A percentile compares a stretch with the other conserved stretches of the same genome.
Conservation (phyloP, 352 stramenopile genomes). For the Phytophthora nicotianae region DNA sequence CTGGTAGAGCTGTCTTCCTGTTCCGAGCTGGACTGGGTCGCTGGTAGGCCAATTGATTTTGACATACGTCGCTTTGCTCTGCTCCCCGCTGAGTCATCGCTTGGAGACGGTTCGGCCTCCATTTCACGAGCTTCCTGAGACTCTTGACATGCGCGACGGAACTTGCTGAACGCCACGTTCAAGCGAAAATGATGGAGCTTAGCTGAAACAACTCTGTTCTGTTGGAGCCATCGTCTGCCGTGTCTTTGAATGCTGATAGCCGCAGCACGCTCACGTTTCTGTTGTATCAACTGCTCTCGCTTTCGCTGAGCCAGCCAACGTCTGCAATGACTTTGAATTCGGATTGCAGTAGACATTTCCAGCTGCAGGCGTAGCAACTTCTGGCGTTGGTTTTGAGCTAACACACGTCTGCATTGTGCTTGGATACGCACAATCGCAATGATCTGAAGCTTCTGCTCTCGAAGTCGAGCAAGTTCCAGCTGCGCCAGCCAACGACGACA, state of each 20-base stretch:
- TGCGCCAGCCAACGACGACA: constrained; percentile 23
- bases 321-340: constrained; percentile 41
- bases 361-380: constrained; percentile 13
- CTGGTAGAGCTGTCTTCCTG: constrained; percentile 40
- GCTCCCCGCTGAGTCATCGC: constrained; percentile 27
- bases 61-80: constrained; percentile 8
- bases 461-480: constrained; percentile 9
- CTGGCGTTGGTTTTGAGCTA: constrained; percentile 11
- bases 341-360: constrained; percentile 20
- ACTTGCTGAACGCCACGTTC: constrained; percentile 36
- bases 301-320: constrained; percentile 30
- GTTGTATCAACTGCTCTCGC: constrained; percentile 18
- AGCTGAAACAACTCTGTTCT: constrained; percentile 17
- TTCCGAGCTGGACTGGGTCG: constrained; percentile 35
- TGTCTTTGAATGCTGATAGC: constrained; percentile 33
- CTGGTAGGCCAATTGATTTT: constrained; percentile 9
- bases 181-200: constrained; percentile 44
- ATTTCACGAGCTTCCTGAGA: constrained; percentile 31
- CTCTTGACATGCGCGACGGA: constrained; percentile 32
- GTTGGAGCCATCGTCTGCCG: constrained; percentile 30
- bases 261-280: constrained; percentile 27
- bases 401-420: constrained; percentile 15
- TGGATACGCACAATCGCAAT: constrained; percentile 24
- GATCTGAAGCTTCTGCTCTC: constrained; percentile 8
- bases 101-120: constrained; percentile 39